Percentiles rank a stretch among this genome's conserved stretches.
phyloP scores from a whole-genome alignment of 441 rosid species.

The Syzygium syzygioides region DNA sequence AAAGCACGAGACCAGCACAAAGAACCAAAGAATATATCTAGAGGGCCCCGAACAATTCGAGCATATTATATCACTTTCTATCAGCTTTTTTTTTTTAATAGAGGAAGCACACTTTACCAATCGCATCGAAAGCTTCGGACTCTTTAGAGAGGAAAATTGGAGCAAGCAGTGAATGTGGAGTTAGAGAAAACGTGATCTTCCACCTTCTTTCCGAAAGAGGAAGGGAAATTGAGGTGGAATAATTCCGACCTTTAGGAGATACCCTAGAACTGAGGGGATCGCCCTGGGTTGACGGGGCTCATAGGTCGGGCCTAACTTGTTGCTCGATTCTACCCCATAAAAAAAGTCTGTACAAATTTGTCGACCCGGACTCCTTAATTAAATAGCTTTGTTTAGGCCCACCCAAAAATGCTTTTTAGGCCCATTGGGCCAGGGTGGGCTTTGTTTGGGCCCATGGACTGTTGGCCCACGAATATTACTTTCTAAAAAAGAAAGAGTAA shows the following conservation, averaged over 20 bases:
- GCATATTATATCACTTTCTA: neutral
- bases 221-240: neutral
- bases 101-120: neutral
- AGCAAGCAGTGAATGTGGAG: neutral
- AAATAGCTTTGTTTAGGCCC: neutral
- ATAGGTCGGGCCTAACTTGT: neutral
- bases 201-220: neutral
- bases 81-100: neutral
- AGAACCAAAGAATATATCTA: neutral
- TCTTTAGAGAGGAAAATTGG: neutral
- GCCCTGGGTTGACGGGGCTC: neutral
- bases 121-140: neutral
- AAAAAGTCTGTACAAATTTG: neutral
- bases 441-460: neutral
- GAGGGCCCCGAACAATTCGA: neutral
- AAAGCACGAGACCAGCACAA: neutral
- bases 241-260: neutral
- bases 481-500: neutral
- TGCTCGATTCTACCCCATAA: neutral
- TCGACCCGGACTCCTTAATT: neutral
- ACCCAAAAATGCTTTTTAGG: neutral
- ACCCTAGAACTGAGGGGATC: neutral
- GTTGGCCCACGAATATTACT: neutral
- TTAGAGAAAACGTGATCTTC: neutral
- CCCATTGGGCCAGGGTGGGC: neutral